Evolutionary conservation across 495 filamentous ascomycete species (phyloP).

Genomic region (Evansstolkia leycettana): DNA sequence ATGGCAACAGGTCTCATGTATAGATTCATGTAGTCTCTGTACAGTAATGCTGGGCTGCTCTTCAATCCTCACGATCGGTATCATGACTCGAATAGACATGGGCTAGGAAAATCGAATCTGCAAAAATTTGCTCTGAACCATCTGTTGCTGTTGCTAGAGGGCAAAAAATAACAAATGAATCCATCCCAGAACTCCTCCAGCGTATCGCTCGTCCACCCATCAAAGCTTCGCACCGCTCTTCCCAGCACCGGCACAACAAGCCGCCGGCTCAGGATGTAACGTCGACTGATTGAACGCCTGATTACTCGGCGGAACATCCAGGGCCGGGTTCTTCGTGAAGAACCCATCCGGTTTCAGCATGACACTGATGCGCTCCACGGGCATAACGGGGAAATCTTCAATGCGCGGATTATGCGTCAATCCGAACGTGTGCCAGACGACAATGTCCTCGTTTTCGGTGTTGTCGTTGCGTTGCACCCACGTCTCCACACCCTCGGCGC

Average conservation of each 20-base stretch:
- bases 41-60: no score
- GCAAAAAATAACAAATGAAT: no score
- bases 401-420: constrained; percentile 47
- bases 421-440: constrained; percentile 43
- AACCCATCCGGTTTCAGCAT: constrained; percentile 64
- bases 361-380: constrained; percentile 29
- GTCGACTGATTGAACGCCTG: constrained; percentile 29
- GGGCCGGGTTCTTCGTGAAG: constrained; percentile 61
- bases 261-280: constrained; percentile 21
- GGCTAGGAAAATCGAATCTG: no score
- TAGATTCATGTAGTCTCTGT: no score
- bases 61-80: no score
- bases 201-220: no score
- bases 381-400: constrained; percentile 62
- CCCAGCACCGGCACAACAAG: constrained; percentile 19
- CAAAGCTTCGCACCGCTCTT: constrained; percentile 20
- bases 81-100: no score
- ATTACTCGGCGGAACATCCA: constrained; percentile 46
- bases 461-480: constrained; percentile 34
- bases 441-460: constrained; percentile 35
- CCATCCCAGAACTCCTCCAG: no score
- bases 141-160: no score
- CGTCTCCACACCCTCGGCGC: constrained; percentile 33
- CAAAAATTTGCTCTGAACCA: no score
- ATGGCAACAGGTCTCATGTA: no score